Conservation (phyloP, 441 rosid species). For the Manihot esculenta region DNA sequence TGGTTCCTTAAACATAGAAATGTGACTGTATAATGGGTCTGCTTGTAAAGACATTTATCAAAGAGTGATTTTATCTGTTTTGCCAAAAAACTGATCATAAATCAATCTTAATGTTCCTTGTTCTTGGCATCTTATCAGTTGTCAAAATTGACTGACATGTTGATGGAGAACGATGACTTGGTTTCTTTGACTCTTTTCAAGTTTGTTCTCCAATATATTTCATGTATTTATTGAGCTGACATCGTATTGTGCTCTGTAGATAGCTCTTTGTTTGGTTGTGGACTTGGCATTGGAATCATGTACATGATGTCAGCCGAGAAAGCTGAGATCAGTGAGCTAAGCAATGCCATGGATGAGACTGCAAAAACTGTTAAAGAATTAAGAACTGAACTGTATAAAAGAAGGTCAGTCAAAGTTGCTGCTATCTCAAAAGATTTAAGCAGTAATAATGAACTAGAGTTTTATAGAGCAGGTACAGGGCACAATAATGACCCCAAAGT, state of each 20-base stretch:
- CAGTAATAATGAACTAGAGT: constrained; percentile 22
- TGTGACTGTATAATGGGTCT: neutral
- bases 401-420: constrained; percentile 38
- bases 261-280: constrained; percentile 54
- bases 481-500: constrained; percentile 28
- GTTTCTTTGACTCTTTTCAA: no score
- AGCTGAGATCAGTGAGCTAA: constrained; percentile 60
- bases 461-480: constrained; percentile 26
- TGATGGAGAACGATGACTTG: no score
- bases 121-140: no score
- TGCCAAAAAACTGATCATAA: no score
- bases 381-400: no score
- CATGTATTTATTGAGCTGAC: neutral
- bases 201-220: neutral
- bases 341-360: constrained; percentile 62
- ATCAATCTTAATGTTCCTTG: no score
- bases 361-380: no score
- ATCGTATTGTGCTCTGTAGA: constrained; percentile 39
- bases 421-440: constrained; percentile 27
- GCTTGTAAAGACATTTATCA: neutral
- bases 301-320: constrained; percentile 84
- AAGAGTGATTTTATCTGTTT: neutral
- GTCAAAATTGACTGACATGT: no score
- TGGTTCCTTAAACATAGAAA: neutral
- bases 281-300: constrained; percentile 75